Evolutionary conservation across 2,329 filamentous ascomycete species (phyloP).

Genomic region (Xylaria sp.): DNA sequence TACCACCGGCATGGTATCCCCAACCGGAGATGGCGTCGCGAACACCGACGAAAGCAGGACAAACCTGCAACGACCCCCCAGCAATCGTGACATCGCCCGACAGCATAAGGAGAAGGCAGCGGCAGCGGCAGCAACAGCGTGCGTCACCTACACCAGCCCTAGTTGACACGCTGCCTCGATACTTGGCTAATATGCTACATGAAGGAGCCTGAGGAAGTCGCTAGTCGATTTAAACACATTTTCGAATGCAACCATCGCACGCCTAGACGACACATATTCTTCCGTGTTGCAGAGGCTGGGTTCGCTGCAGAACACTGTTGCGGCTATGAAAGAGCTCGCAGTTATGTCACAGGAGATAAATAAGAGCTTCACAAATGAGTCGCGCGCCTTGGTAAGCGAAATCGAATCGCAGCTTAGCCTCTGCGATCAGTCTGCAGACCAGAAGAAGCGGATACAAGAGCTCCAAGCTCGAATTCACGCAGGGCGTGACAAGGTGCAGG

Average conservation of each 20-base stretch:
- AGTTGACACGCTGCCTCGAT: background rate
- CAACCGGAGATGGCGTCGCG: conserved; percentile 34
- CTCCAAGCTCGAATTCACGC: conserved; percentile 66
- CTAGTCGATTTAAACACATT: conserved; percentile 61
- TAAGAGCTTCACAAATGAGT: conserved; percentile 63
- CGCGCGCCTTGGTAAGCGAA: conserved; percentile 64
- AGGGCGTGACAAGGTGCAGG: conserved; percentile 64
- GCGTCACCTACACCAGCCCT: conserved; percentile 30
- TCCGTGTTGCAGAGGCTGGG: conserved; percentile 72
- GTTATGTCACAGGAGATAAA: conserved; percentile 63
- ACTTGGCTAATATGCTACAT: conserved; percentile 32
- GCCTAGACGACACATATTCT: conserved; percentile 77
- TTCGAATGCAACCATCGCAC: conserved; percentile 66
- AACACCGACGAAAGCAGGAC: conserved; percentile 29
- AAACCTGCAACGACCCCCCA: conserved; percentile 29
- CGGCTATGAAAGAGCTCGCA: conserved; percentile 70
- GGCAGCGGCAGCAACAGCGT: conserved; percentile 49
- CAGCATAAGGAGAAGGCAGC: conserved; percentile 51
- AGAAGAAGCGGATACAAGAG: conserved; percentile 66
- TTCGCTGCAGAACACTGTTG: conserved; percentile 67
- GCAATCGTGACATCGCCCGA: conserved; percentile 47
- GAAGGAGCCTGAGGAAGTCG: conserved; percentile 58
- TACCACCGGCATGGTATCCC: conserved; percentile 48
- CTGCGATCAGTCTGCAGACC: conserved; percentile 67
- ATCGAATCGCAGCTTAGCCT: conserved; percentile 63